Evolutionary conservation across 2,329 filamentous ascomycete genomes (phyloP).

Genomic region (Ophiocordyceps robertsii): DNA sequence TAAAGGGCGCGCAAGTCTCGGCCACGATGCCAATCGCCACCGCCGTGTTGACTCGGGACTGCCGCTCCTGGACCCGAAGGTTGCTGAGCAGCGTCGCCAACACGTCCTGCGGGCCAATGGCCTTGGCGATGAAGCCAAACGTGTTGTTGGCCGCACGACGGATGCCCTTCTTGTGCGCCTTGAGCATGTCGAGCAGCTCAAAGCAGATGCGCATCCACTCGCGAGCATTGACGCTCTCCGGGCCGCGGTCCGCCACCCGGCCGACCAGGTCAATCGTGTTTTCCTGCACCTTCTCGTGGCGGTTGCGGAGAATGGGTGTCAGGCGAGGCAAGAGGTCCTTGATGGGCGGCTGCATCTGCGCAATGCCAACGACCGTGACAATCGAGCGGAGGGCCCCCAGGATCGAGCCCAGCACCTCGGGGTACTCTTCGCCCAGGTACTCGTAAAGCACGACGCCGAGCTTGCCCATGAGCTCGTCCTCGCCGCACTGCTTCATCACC

Average conservation of each 20-base stretch:
- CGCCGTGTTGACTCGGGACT: constrained; percentile 95
- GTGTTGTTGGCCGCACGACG: constrained; percentile 98
- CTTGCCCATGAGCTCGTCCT: constrained; percentile 92
- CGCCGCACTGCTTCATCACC: constrained; percentile 97
- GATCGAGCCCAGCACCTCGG: constrained; percentile 93
- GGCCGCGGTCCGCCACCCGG: constrained; percentile 92
- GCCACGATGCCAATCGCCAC: constrained; percentile 98
- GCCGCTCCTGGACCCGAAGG: constrained; percentile 88
- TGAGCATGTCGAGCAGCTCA: constrained; percentile 96
- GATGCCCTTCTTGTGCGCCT: constrained; percentile 99
- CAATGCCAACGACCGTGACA: constrained; percentile 94
- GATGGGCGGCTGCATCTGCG: constrained; percentile 96
- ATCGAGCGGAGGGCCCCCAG: constrained; percentile 89
- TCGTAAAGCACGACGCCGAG: constrained; percentile 92
- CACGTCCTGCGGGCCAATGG: constrained; percentile 95
- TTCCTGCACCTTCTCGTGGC: constrained; percentile 97
- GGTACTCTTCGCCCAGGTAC: constrained; percentile 96
- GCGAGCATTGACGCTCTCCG: constrained; percentile 88
- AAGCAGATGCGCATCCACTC: constrained; percentile 99
- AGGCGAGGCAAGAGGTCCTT: constrained; percentile 88
- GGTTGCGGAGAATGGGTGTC: constrained; percentile 94
- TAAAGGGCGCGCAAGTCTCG: constrained; percentile 96
- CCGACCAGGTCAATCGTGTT: constrained; percentile 98
- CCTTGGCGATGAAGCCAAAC: constrained; percentile 98
- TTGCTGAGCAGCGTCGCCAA: constrained; percentile 94